Percentiles rank a stretch among this genome's conserved stretches.
These are phyloP conservation scores for Tuber brumale DNA, from an alignment of 495 filamentous ascomycete species.

Conservation along the genomic window DNA sequence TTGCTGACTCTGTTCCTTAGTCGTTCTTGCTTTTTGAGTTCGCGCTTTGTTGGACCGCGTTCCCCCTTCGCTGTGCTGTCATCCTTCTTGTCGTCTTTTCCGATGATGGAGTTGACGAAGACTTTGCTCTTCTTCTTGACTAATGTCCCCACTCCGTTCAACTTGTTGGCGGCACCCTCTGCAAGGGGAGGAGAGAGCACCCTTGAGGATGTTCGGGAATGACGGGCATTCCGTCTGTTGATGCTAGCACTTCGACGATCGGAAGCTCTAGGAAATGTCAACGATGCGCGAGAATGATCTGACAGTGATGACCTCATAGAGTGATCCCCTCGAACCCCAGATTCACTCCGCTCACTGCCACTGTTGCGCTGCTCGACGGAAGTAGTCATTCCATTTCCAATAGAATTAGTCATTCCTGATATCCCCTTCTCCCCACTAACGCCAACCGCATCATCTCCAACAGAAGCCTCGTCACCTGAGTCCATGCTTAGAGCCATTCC, in stretches of 20 bases:
- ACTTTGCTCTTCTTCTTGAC: conserved; percentile 35
- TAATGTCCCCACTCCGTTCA: conserved; percentile 26
- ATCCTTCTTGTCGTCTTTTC: conserved; percentile 21
- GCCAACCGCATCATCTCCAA: conserved; percentile 12
- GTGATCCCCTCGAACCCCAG: conserved; percentile 1
- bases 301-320: conserved; percentile 22
- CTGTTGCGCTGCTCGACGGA: conserved; percentile 17
- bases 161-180: conserved; percentile 16
- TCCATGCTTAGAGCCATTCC: conserved; percentile 29
- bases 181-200: conserved; percentile 15
- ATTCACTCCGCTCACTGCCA: conserved; percentile 9
- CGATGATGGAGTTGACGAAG: conserved; percentile 18
- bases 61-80: conserved; percentile 2
- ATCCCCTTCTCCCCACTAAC: conserved; percentile 14
- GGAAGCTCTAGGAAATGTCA: conserved; percentile 16
- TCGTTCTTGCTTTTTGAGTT: conserved; percentile 33
- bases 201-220: conserved; percentile 8
- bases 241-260: conserved; percentile 18
- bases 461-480: conserved; percentile 22
- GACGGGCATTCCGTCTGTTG: not conserved
- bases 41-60: conserved; percentile 23
- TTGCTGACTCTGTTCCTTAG: conserved; percentile 39
- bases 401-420: conserved; percentile 6
- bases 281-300: not conserved
- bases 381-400: conserved; percentile 17